Evolutionary conservation across 352 stramenopile species (phyloP).

Genomic region (Phytophthora pini): DNA sequence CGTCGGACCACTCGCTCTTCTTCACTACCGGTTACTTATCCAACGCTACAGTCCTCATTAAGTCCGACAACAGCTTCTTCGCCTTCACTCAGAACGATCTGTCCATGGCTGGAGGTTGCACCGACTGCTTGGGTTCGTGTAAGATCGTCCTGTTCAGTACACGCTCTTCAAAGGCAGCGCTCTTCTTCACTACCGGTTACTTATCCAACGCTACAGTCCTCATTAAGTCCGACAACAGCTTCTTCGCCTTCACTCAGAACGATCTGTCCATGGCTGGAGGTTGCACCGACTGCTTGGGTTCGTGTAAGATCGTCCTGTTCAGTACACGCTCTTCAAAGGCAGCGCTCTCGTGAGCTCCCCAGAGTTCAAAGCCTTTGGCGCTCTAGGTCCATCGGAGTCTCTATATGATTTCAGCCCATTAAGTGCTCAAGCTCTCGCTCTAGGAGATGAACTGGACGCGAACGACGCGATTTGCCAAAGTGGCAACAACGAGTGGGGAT

Average conservation of each 20-base stretch:
- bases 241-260: constrained; percentile 22
- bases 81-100: constrained; percentile 20
- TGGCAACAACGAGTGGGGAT: constrained; percentile 25
- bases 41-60: constrained; percentile 13
- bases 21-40: constrained; percentile 13
- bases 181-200: constrained; percentile 13
- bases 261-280: constrained; percentile 24
- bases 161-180: too few species aligned
- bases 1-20: constrained; percentile 18
- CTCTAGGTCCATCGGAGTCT: neutral
- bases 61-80: constrained; percentile 25
- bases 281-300: constrained; percentile 16
- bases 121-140: constrained; percentile 17
- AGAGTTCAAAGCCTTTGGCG: constrained; percentile 4
- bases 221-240: constrained; percentile 19
- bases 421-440: constrained; percentile 9
- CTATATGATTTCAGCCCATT: constrained; percentile 22
- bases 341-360: neutral
- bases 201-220: constrained; percentile 15
- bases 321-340: constrained; percentile 8
- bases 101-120: constrained; percentile 20
- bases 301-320: constrained; percentile 20
- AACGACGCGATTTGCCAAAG: constrained; percentile 20
- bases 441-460: constrained; percentile 5
- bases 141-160: constrained; percentile 21